Evolutionary conservation across 805 yeast species (phyloP), one percentile per base, ranked within the genome.

Genomic region (Nakazawaea populi): DNA sequence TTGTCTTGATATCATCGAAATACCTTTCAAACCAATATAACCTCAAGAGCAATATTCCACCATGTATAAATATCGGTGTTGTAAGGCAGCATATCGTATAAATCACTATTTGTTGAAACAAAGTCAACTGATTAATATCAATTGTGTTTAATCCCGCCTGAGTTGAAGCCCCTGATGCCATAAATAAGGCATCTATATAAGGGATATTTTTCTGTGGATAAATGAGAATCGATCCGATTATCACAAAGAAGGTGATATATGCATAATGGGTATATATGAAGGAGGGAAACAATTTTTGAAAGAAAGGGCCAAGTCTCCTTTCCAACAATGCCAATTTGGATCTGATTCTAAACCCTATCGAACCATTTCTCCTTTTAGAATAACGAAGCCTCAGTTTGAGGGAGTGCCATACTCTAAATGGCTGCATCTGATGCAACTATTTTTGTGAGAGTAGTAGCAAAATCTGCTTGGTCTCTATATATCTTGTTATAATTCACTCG

Each of bases 141-240:
- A 88, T 72, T 0, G 97, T 85, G 63, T 89, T 90, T 50, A 94
- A 69, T 0, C 99, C 99, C 0, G 97, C 96, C 62, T 92, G 97
- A 1, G 98, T 89, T 1, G 85, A 69, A 0, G 94, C 82, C 9
- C 96, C 92, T 9, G 83, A 71, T 0, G 90, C 77, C 50, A 88
- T 70, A 64, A 92, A 88, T 35, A 94, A 68, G 1, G 86, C 81
- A 69, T 94, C 98, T 43, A 88, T 84, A 64, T 92, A 94, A 7
- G 60, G 48, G 38, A 77, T 61, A 60, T 85, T 83, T 49, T 74
- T 75, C n/a, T 76, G 75, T 0, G 97, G 96, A 59, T 84, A 92
- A 39, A 94, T 66, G 48, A 92, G 60, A 35, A 91, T 76, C 0
- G 97, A 89, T 1, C 87, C 81, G 1, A 90, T 38, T 2, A 94